Base-by-base conservation (phyloP, 306 rosid genomes). In the Potentilla sterilis region DNA sequence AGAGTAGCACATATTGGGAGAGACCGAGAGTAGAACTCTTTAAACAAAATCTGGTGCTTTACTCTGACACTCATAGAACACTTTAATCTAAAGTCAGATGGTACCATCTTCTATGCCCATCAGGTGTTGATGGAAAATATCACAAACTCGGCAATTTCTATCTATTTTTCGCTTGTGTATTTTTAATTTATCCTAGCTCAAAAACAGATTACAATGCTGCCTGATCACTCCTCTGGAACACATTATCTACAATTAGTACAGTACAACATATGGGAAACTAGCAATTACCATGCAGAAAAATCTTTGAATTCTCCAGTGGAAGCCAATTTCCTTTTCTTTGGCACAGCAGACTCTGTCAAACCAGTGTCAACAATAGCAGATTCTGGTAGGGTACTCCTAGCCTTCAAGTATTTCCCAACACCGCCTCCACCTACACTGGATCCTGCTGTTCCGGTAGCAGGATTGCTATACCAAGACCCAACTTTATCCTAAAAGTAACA, bases 391-490 rank as follows among this genome's bases (percentile, higher is more conserved):
- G 81, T 81, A 82, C 65, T 87, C 78, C 75, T 87, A 55, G 90
- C 87, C 87, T 96, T 92, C 89, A 95, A 66, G 86, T 92, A 92
- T 83, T 87, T 92, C 76, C 97, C 99, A 74, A 96, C 88, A 76
- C 97, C 90, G 18, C 73, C 91, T 0, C 49, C 74, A 49, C 81
- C 83, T 69, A 37, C 40, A 37, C 89, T 90, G 22, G 89, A 75
- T 72, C 80, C 93, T 22, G 86, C 70, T 49, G 80, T 79, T 81
- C 96, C 96, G 6, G 97, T 86, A 11, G 86, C 91, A 21, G 99
- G 97, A 78, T 96, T 92, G 81, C 96, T 90, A 79, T 73, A 96
- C 99, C 99, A 96, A 51, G 92, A 85, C 34, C 98, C 99, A 48
- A 90, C 84, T 81, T 90, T 96, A 51, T 82, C 89, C 99, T 96